A percentile compares a stretch with the other conserved stretches of the same genome.
phyloP scores from a whole-genome alignment of 192 early-diverging fungal species.

The Podila minutissima region DNA sequence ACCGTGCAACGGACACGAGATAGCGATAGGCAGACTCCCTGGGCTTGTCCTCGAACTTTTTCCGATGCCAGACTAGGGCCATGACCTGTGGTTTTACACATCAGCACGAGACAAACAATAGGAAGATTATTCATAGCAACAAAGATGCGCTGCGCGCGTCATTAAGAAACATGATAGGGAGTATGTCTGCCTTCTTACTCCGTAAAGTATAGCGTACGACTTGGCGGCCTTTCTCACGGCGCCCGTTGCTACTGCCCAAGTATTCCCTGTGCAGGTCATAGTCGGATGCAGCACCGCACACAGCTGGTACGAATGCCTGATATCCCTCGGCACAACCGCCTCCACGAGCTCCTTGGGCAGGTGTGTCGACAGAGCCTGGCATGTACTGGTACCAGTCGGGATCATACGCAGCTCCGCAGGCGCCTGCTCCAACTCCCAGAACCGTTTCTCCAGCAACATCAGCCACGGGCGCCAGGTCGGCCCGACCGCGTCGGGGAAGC shows the following conservation, averaged over 20 bases:
- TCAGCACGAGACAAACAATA: no score
- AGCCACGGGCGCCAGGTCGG: conserved; percentile 49
- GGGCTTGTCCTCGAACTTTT: conserved; percentile 46
- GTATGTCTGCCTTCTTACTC: no score
- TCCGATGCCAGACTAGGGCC: conserved; percentile 51
- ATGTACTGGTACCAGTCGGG: conserved; percentile 46
- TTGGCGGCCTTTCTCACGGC: conserved; percentile 62
- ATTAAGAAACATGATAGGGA: no score
- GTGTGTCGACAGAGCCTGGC: no score
- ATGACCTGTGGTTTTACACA: conserved; percentile 37
- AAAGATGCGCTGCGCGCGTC: background rate
- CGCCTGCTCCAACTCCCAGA: conserved; percentile 22
- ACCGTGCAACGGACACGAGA: conserved; percentile 62
- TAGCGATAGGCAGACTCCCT: conserved; percentile 55
- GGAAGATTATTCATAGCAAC: background rate
- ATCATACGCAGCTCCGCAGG: conserved; percentile 33
- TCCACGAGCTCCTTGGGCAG: conserved; percentile 63
- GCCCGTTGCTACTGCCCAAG: conserved; percentile 50
- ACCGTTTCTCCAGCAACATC: conserved; percentile 16
- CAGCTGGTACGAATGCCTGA: conserved; percentile 62
- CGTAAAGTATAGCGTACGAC: conserved; percentile 70
- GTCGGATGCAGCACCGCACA: conserved; percentile 71
- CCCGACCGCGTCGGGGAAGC: conserved; percentile 52
- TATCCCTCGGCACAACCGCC: conserved; percentile 32
- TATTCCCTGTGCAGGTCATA: conserved; percentile 47